A percentile compares a stretch with the other conserved stretches of the same genome.
Conservation (phyloP, 2,329 filamentous ascomycete species). For the Ophiocordyceps unilateralis region DNA sequence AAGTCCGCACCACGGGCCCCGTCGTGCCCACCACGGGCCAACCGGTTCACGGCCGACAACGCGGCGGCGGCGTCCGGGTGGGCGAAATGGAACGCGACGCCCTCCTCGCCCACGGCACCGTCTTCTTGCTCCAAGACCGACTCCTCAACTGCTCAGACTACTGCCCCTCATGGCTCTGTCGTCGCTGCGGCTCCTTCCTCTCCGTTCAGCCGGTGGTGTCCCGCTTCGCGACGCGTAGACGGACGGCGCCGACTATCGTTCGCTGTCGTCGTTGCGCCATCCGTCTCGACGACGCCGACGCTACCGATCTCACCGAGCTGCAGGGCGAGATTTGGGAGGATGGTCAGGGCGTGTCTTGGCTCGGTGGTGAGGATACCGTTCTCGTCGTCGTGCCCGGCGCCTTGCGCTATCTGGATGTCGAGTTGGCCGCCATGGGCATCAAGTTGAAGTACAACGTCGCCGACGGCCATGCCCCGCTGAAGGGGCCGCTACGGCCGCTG, state of each 20-base stretch:
- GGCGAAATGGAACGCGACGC: constrained; percentile 99
- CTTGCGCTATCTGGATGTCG: constrained; percentile 82
- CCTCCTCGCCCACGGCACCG: constrained; percentile 83
- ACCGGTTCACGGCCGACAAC: constrained; percentile 90
- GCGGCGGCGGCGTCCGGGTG: constrained; percentile 95
- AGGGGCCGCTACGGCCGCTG: constrained; percentile 29
- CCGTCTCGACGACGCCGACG: constrained; percentile 37
- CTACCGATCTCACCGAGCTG: constrained; percentile 27
- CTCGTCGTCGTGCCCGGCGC: constrained; percentile 86
- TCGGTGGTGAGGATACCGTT: constrained; percentile 80
- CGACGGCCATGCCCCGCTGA: constrained; percentile 46
- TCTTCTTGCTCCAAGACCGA: constrained; percentile 86
- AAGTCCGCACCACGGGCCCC: constrained; percentile 89
- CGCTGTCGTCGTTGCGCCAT: constrained; percentile 66
- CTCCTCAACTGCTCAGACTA: constrained; percentile 97
- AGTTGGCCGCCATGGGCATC: constrained; percentile 91
- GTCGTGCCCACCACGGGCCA: constrained; percentile 84
- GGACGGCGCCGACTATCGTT: constrained; percentile 47
- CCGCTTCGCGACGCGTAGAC: constrained; percentile 38
- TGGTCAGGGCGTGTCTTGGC: constrained; percentile 65
- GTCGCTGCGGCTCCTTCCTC: constrained; percentile 76
- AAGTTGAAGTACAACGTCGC: constrained; percentile 66
- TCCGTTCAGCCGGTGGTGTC: constrained; percentile 68
- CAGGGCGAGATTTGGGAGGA: constrained; percentile 83
- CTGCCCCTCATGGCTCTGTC: constrained; percentile 75